Percentiles rank a stretch among this genome's conserved stretches.
Conservation (phyloP, 202 grass and related monocot genomes). For the Zoysia matrella region DNA sequence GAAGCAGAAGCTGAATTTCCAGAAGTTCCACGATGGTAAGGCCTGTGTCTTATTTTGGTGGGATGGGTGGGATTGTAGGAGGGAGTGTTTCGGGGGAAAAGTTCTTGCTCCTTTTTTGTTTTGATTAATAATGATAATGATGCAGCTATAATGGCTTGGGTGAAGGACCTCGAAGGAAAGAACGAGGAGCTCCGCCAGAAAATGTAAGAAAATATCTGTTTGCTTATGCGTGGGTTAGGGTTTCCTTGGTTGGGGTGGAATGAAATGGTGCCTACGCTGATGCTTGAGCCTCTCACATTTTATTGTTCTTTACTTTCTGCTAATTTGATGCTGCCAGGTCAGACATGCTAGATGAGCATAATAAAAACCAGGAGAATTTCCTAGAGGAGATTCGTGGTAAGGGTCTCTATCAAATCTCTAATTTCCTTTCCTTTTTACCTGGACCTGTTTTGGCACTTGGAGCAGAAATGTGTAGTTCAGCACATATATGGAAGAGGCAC, state of each 20-base stretch:
- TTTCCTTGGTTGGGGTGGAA: conserved; percentile 5
- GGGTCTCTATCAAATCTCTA: not conserved
- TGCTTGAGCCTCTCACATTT: not conserved
- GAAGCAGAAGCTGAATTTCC: conserved; percentile 21
- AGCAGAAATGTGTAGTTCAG: not conserved
- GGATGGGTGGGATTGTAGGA: not conserved
- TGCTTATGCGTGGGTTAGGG: not conserved
- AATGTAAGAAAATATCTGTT: conserved; percentile 43
- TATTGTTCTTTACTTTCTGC: not conserved
- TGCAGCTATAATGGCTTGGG: conserved; percentile 43
- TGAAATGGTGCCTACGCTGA: not conserved
- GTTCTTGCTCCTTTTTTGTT: too few species aligned
- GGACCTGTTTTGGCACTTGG: conserved; percentile 10
- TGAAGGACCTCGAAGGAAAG: conserved; percentile 35
- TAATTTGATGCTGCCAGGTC: conserved; percentile 44
- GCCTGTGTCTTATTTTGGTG: not conserved
- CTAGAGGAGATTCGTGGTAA: conserved; percentile 17
- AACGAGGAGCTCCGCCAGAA: conserved; percentile 39
- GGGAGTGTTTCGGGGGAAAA: not conserved
- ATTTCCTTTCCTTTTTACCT: not conserved
- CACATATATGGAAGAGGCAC: not conserved
- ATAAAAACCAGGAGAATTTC: not conserved
- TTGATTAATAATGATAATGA: not conserved
- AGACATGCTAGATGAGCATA: conserved; percentile 36
- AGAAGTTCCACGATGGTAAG: conserved; percentile 47